Evolutionary conservation across 2,329 filamentous ascomycete species (phyloP), one percentile per base, ranked within the genome.

Genomic region (Coniochaeta sp.): DNA sequence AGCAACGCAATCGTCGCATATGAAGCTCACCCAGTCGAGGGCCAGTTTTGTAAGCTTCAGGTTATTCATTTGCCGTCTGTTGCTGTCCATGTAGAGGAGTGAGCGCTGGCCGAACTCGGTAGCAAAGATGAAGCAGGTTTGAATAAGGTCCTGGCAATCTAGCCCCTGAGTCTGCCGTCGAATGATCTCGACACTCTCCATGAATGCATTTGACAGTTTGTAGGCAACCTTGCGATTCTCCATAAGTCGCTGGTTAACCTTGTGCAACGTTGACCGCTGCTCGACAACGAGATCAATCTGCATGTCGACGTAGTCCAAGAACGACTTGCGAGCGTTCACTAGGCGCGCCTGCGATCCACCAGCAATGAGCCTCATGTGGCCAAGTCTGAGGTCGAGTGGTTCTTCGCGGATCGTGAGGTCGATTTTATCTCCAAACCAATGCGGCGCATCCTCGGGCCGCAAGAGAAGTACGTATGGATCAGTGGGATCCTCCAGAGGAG

Each of bases 51-150:
- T 96, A 59, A 99, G 83, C 72, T 96, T 96, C 66, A 96, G 82
- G 73, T 96, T 97, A 76, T 98, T 98, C 90, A 98, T 96, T 66
- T 96, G 91, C 57, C 93, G 88, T 59, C 95, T 82, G 71, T 96
- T 98, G 72, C 90, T 89, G 74, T 99, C 95, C 87, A 99, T 95
- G 77, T 96, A 96, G 22, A 95, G 86, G 57, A 96, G 84, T 2
- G 93, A 97, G 64, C 95, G 89, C 72, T 97, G 93, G 52, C 95
- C 95, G 66, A 99, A 99, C 72, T 99, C 95, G 0, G 95, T 98
- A n/a, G 95, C 95, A 69, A 98, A 99, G 44, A 96, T 90, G 73
- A 98, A 99, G 75, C 93, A 99, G 5, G 92, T 96, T 73, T 99
- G 95, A 64, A 99, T 95, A 32, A 99, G 84, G 69, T 99, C 95